phyloP scores from a whole-genome alignment of 352 stramenopile genomes.

The Pythium dissimile region DNA sequence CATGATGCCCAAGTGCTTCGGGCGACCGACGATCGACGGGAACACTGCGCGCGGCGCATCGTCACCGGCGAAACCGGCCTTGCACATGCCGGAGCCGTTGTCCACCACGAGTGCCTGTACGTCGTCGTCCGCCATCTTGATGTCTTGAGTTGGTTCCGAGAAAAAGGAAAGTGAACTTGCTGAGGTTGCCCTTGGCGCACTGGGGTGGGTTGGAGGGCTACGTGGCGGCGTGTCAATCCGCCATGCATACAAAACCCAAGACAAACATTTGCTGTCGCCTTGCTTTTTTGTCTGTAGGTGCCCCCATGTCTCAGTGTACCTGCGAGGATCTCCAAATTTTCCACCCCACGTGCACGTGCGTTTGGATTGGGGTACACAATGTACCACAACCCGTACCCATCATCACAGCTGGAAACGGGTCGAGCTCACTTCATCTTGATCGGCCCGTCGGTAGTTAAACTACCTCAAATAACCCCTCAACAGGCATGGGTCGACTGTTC shows the following conservation, averaged over 20 bases:
- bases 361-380: background rate
- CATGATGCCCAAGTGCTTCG: constrained; percentile 96
- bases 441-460: background rate
- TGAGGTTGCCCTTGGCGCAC: background rate
- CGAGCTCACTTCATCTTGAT: background rate
- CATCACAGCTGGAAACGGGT: background rate
- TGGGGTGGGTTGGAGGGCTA: background rate
- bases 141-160: constrained; percentile 24
- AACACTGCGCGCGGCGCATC: constrained; percentile 96
- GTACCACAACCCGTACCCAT: background rate
- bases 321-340: constrained; percentile 1
- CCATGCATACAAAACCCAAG: background rate
- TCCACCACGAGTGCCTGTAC: constrained; percentile 86
- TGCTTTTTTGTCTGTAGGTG: background rate
- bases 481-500: background rate
- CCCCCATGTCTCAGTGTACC: background rate
- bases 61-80: constrained; percentile 97
- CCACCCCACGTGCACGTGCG: background rate
- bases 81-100: constrained; percentile 99
- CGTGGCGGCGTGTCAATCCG: background rate
- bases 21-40: constrained; percentile 93
- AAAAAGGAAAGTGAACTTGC: background rate
- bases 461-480: too few relatives aligned
- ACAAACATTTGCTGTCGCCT: background rate
- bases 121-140: constrained; percentile 58